phyloP scores from a whole-genome alignment of 495 filamentous ascomycete genomes.

The Neurospora sp. region DNA sequence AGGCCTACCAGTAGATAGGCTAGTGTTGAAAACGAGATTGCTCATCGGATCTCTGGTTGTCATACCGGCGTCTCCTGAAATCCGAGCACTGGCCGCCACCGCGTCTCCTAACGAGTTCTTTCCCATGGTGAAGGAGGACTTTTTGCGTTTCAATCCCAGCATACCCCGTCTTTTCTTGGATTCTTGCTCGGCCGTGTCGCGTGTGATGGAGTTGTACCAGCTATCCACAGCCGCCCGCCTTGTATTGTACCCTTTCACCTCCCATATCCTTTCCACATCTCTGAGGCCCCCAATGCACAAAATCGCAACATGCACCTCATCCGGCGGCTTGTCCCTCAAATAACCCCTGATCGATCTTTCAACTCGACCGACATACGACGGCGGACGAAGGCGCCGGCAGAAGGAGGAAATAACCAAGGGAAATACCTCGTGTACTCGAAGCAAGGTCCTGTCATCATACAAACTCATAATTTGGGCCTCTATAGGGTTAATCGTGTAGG shows the following conservation, averaged over 20 bases:
- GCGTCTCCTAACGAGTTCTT: constrained; percentile 10
- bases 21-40: constrained; percentile 40
- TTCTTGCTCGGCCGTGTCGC: constrained; percentile 28
- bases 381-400: constrained; percentile 42
- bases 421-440: constrained; percentile 45
- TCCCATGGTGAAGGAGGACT: constrained; percentile 23
- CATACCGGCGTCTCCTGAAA: neutral
- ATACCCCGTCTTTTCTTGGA: constrained; percentile 37
- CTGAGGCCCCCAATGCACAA: constrained; percentile 44
- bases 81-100: neutral
- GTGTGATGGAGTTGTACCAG: constrained; percentile 40
- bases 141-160: constrained; percentile 39
- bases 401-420: constrained; percentile 47
- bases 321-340: constrained; percentile 41
- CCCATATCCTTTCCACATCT: constrained; percentile 46
- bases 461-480: constrained; percentile 44
- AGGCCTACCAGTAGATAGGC: constrained; percentile 42
- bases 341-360: constrained; percentile 48
- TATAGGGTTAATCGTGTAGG: constrained; percentile 42
- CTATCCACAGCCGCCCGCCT: constrained; percentile 41
- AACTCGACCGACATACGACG: constrained; percentile 44
- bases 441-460: constrained; percentile 46
- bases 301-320: constrained; percentile 45
- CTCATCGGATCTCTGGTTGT: neutral
- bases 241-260: constrained; percentile 47